Percentiles rank a stretch among this genome's conserved stretches.
phyloP scores from a whole-genome alignment of 2,329 filamentous ascomycete genomes.

The Exophiala mesophila region DNA sequence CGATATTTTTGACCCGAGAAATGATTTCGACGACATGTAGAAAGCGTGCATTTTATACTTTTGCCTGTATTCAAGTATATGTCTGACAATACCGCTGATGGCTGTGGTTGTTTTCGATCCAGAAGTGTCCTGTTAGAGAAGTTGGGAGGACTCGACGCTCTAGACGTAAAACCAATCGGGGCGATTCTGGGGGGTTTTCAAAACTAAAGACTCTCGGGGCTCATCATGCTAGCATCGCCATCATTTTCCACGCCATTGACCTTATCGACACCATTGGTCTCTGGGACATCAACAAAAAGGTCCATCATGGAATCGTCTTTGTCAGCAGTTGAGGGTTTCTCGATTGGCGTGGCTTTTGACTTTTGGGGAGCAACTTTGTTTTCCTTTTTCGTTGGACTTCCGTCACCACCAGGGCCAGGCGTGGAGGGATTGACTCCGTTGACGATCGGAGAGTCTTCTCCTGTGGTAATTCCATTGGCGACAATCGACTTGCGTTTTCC shows the following conservation, averaged over 20 bases:
- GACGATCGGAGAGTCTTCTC: slow-evolving; percentile 15
- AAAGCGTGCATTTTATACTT: too few species aligned
- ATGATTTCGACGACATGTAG: too few species aligned
- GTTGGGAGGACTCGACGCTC: too few species aligned
- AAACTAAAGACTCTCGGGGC: slow-evolving; percentile 77
- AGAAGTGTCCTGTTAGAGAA: too few species aligned
- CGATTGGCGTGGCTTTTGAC: neutral
- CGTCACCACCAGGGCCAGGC: slow-evolving; percentile 19
- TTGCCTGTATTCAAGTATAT: too few species aligned
- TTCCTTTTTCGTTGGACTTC: slow-evolving; percentile 25
- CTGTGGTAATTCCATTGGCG: slow-evolving; percentile 10
- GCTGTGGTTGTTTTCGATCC: too few species aligned
- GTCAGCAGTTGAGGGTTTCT: neutral
- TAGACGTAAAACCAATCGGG: too few species aligned
- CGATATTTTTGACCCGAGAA: too few species aligned
- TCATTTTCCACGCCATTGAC: slow-evolving; percentile 39
- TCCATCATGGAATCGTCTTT: neutral
- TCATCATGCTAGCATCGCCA: slow-evolving; percentile 71
- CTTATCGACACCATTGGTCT: slow-evolving; percentile 24
- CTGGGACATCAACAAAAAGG: neutral
- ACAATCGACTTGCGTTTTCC: slow-evolving; percentile 22
- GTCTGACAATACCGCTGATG: too few species aligned
- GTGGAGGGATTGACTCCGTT: slow-evolving; percentile 19
- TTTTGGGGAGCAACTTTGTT: slow-evolving; percentile 37
- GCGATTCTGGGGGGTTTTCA: too few species aligned